Conservation (phyloP, 2,329 filamentous ascomycete genomes). For the Verticillium longisporum region DNA sequence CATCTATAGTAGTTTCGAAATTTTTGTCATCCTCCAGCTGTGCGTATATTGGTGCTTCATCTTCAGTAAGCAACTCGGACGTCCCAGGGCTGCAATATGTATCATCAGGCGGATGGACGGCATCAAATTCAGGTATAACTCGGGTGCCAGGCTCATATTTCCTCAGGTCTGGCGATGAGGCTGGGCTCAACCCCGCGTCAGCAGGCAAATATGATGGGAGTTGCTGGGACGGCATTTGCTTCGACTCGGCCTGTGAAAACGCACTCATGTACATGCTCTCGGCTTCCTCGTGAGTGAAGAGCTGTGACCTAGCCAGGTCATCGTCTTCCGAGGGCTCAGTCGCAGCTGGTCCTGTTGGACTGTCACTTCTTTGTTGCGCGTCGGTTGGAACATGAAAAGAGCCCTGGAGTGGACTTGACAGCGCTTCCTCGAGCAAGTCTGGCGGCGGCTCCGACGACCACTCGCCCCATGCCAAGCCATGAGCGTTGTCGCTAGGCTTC, state of each 20-base stretch:
- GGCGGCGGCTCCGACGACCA: not conserved
- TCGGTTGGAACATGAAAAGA: not conserved
- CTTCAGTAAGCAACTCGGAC: not conserved
- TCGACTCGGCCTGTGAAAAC: slow-evolving; percentile 41
- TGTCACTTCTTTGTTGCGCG: not conserved
- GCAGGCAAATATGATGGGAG: slow-evolving; percentile 39
- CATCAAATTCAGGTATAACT: not conserved
- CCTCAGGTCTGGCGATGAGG: not conserved
- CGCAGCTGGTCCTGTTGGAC: not conserved
- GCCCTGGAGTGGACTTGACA: not conserved
- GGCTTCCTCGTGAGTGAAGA: slow-evolving; percentile 74
- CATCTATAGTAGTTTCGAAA: not conserved
- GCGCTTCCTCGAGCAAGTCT: not conserved
- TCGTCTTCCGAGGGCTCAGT: slow-evolving; percentile 21
- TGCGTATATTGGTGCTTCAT: not conserved
- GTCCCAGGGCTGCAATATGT: not conserved
- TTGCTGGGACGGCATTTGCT: slow-evolving; percentile 18
- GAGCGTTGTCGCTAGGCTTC: not conserved
- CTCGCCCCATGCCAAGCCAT: not conserved
- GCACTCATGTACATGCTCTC: slow-evolving; percentile 85
- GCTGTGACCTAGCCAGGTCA: slow-evolving; percentile 56
- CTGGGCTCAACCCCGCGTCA: slow-evolving; percentile 34
- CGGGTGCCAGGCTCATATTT: not conserved
- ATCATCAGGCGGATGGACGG: not conserved
- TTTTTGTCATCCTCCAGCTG: not conserved